Evolutionary conservation across 192 early-diverging fungal genomes (phyloP).

Genomic region (Kickxella alabastrina): DNA sequence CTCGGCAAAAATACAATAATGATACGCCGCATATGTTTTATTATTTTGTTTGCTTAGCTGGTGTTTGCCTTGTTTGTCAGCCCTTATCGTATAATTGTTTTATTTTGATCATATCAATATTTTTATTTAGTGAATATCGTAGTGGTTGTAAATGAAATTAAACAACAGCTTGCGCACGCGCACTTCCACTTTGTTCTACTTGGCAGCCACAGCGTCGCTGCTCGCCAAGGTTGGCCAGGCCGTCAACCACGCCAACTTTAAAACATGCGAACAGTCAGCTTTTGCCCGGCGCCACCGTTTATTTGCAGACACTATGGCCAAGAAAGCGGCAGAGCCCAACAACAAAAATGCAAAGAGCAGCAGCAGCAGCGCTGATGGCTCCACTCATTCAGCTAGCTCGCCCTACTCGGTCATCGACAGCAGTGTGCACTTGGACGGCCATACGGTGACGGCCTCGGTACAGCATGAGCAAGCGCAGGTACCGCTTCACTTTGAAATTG

Average conservation of each 20-base stretch:
- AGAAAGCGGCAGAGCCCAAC: constrained; percentile 12
- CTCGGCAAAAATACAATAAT: too few relatives aligned
- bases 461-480: constrained; percentile 23
- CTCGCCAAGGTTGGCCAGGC: constrained; percentile 30
- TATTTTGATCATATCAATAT: too few relatives aligned
- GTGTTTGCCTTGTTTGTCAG: too few relatives aligned
- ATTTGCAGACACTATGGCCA: constrained; percentile 66
- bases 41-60: too few relatives aligned
- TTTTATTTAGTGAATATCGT: too few relatives aligned
- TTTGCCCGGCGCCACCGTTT: constrained; percentile 88
- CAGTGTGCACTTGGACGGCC: constrained; percentile 55
- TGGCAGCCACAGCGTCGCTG: constrained; percentile 17
- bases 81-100: too few relatives aligned
- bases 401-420: constrained; percentile 63
- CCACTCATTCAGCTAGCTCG: constrained; percentile 27
- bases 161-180: background rate
- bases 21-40: too few relatives aligned
- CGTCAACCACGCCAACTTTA: constrained; percentile 84
- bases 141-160: too few relatives aligned
- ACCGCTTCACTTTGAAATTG: constrained; percentile 42
- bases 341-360: too few relatives aligned
- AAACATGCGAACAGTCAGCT: constrained; percentile 76
- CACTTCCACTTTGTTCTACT: constrained; percentile 12
- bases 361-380: too few relatives aligned
- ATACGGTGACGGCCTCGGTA: constrained; percentile 23